Base-by-base conservation (phyloP, 352 stramenopile species). In the Phytophthora lateralis region DNA sequence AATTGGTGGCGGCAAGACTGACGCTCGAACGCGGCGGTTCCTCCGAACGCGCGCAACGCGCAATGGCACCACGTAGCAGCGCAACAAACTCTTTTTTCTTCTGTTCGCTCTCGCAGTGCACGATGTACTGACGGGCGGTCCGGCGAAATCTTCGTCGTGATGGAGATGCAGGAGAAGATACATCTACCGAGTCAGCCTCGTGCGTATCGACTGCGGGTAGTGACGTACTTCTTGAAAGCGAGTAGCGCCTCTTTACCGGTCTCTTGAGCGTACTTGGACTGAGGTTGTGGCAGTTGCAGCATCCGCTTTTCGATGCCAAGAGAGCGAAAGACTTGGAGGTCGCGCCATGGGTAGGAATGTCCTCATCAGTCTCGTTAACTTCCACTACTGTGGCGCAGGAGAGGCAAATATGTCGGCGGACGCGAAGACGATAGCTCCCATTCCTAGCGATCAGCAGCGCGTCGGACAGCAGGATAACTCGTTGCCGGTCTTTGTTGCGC, bases 401-500 rank as follows among this genome's bases (percentile, higher is more conserved):
- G 38, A 89, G 65, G 50, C 80, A 89, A 57, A 89, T 73, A 52
- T 86, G 73, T 10, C 68, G 75, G n/a, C 71, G 68, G 49, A 89
- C 69, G 50, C 84, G 82, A 24, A 89, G 69, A 39, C 70, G 71
- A 10, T 76, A 70, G 14, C 75, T 78, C 9, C 67, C 53, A 14
- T 69, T 74, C 58, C 84, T 88, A 37, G 76, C 75, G 56, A 91
- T 85, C 42, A 91, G 47, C 10, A 91, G 57, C 50, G 78, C 76
- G 18, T 91, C 80, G 11, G 82, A 91, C 6, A 91, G 64, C 50
- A 91, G 35, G 14, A 91, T 78, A 26, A 91, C 63, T 7, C 67
- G 76, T 38, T 76, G 43, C 15, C 63, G 70, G 35, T 87, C 79
- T 20, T 63, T 67, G 45, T 38, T 46, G 24, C 53, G 39, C 26